Base-by-base conservation (phyloP, 1,284 basidiomycete genomes). In the Rhodofomes roseus region DNA sequence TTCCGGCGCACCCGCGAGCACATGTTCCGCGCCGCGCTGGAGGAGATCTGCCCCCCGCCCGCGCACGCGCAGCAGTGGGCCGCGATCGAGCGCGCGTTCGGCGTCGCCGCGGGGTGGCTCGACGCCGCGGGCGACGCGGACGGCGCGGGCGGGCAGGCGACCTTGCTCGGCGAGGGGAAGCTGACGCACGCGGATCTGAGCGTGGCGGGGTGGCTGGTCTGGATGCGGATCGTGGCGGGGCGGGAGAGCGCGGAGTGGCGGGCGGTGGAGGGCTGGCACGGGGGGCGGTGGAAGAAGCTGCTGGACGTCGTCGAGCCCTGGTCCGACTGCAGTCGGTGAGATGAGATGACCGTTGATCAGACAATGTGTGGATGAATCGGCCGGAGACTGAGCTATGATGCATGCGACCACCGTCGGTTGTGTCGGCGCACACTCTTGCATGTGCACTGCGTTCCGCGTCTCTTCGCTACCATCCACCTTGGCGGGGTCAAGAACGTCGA, bases 1-100 rank as follows among this genome's bases (percentile, higher is more conserved):
- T 68, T 69, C 66, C 63, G 66, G 5, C 16, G 25, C 40, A 66
- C 69, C 48, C 59, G 69, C 6, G 70, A 69, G 60, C 37, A 16
- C 34, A 36, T 22, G 34, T 55, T 62, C 34, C 48, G 48, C 9
- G 27, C 37, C 25, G 59, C 56, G 61, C 53, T 73, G 22, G 69
- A 71, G 54, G 65, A 66, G 1, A 9, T 63, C 31, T 29, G 50
- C n/a, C 60, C 65, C 29, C 64, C 65, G 6, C 18, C 18, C 14
- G 60, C 60, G 18, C 59, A 56, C 8, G 63, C 63, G 25, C 56
- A 54, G 52, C 22, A 55, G 18, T 68, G 66, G 67, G 27, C 50
- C 20, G 57, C 52, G 23, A 11, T 66, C 12, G 46, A 62, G 57
- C 41, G 20, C 11, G 64, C 48, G 12, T 57, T 67, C 6, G 51